Evolutionary conservation across 208 protist genomes (phyloP).

Genomic region (Endotrypanum monterogeii): DNA sequence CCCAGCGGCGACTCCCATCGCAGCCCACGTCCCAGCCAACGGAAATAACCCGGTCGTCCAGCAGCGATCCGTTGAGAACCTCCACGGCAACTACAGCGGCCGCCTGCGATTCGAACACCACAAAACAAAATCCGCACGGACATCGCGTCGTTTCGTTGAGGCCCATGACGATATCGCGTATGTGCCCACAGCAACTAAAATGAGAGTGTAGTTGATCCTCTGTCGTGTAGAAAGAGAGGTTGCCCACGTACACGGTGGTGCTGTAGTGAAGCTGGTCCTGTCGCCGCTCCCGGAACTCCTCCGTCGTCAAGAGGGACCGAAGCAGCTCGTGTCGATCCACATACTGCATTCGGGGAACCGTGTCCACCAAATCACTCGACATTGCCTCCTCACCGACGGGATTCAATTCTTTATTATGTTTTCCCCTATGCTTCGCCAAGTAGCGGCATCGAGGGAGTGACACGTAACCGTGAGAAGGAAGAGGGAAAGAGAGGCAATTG

Average conservation of each 20-base stretch:
- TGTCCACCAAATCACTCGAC: constrained; percentile 68
- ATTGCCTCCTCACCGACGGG: constrained; percentile 28
- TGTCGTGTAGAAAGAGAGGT: constrained; percentile 98
- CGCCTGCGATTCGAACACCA: constrained; percentile 94
- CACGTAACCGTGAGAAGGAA: background rate
- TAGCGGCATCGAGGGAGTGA: no score
- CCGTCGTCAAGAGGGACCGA: constrained; percentile 63
- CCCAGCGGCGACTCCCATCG: constrained; percentile 74
- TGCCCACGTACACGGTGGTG: constrained; percentile 97
- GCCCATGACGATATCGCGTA: constrained; percentile 98
- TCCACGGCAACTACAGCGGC: constrained; percentile 93
- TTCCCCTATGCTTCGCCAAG: no score
- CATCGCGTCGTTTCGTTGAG: constrained; percentile 94
- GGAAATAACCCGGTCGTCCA: constrained; percentile 82
- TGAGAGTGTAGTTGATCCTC: constrained; percentile 97
- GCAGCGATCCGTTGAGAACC: constrained; percentile 70
- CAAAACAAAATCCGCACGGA: constrained; percentile 99
- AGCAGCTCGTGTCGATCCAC: constrained; percentile 86
- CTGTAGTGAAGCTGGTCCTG: constrained; percentile 77
- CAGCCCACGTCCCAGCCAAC: constrained; percentile 92
- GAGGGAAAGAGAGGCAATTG: background rate
- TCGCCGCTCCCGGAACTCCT: constrained; percentile 63
- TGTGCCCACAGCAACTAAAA: constrained; percentile 93
- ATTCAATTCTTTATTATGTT: background rate
- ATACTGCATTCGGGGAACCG: constrained; percentile 72